Evolutionary conservation across 2,329 filamentous ascomycete genomes (phyloP).

Genomic region (Parastagonospora nodorum): DNA sequence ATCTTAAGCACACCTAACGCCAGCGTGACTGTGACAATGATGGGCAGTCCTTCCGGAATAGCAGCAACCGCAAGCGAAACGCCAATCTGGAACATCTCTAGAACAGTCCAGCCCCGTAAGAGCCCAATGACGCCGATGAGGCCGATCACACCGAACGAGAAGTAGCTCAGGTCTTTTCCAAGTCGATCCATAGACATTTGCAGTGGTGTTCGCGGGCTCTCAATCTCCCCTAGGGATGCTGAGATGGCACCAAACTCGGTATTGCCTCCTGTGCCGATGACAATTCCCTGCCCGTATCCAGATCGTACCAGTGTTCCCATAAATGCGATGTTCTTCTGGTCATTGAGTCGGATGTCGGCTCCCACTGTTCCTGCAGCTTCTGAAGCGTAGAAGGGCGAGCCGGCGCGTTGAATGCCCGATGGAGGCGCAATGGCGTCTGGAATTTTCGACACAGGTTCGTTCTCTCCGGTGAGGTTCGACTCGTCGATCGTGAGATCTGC

Average conservation of each 20-base stretch:
- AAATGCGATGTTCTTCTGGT: constrained; percentile 90
- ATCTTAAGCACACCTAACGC: constrained; percentile 94
- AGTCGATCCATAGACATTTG: constrained; percentile 98
- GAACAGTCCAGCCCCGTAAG: constrained; percentile 82
- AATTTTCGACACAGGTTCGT: constrained; percentile 84
- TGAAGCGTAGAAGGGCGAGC: constrained; percentile 63
- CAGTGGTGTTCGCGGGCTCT: constrained; percentile 90
- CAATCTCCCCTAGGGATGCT: constrained; percentile 89
- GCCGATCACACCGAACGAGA: constrained; percentile 92
- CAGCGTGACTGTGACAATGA: constrained; percentile 96
- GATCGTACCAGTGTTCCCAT: constrained; percentile 97
- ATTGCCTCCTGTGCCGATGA: constrained; percentile 92
- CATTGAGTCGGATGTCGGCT: constrained; percentile 71
- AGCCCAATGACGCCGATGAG: constrained; percentile 91
- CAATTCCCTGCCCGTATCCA: constrained; percentile 91
- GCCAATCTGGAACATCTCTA: constrained; percentile 97
- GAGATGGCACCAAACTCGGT: constrained; percentile 98
- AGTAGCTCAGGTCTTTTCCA: constrained; percentile 93
- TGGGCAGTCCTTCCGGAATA: constrained; percentile 93
- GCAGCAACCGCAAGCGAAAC: constrained; percentile 95
- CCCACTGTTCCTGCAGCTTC: constrained; percentile 64
- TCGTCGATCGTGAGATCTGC: constrained; percentile 92
- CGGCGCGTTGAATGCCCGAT: constrained; percentile 49
- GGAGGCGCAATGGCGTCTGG: constrained; percentile 62
- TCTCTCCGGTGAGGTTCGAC: constrained; percentile 95